Conservation (phyloP, 257 asterid genomes). For the Knoxia roxburghii region DNA sequence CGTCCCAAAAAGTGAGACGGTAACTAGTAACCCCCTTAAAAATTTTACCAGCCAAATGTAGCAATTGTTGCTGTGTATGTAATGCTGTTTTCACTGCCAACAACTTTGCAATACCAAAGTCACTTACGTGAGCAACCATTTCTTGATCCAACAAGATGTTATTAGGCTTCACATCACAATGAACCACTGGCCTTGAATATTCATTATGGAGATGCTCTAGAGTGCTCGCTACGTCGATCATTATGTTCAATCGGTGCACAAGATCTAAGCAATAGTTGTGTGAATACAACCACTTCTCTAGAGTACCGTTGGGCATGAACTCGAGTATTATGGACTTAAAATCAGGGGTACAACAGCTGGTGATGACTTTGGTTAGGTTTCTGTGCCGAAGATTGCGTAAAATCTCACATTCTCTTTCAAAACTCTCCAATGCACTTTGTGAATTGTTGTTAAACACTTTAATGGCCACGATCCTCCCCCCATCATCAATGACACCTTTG, state of each 20-base stretch:
- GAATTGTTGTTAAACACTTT: constrained; percentile 16
- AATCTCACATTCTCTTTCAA: neutral
- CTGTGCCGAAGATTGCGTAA: neutral
- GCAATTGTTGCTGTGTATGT: neutral
- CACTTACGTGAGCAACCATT: neutral
- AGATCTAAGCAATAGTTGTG: neutral
- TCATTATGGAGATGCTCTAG: neutral
- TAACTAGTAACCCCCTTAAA: neutral
- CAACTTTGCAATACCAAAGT: neutral
- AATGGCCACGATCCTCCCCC: constrained; percentile 5
- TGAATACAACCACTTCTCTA: neutral
- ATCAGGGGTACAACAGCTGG: neutral
- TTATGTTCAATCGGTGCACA: neutral
- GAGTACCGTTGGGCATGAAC: neutral
- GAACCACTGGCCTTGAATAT: neutral
- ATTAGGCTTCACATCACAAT: neutral
- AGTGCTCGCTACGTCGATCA: neutral
- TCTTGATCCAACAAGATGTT: neutral
- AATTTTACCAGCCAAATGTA: neutral
- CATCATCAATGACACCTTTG: constrained; percentile 3
- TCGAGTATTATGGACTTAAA: neutral
- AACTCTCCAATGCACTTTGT: neutral
- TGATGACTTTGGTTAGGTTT: neutral
- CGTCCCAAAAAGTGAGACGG: too few relatives aligned
- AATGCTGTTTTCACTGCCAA: too few relatives aligned